phyloP scores from a whole-genome alignment of 805 yeast genomes.

The Lipomyces starkeyi region DNA sequence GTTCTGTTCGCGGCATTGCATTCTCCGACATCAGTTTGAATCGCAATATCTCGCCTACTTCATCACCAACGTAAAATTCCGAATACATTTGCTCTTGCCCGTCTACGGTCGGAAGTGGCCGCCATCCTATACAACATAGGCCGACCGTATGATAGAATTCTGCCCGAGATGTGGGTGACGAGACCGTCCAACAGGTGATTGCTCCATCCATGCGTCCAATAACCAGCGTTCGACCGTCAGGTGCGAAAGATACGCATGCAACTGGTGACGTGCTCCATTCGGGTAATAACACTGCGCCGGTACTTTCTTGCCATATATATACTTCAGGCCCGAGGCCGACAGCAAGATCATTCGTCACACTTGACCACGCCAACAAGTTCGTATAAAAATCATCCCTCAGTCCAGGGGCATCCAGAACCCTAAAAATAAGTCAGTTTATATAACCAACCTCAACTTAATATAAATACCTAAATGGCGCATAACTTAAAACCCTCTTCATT shows the following conservation, averaged over 20 bases:
- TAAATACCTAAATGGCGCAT: constrained; percentile 30
- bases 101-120: constrained; percentile 20
- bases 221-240: constrained; percentile 54
- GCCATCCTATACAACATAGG: constrained; percentile 39
- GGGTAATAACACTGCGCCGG: constrained; percentile 55
- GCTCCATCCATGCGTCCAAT: constrained; percentile 67
- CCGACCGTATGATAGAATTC: constrained; percentile 37
- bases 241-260: constrained; percentile 58
- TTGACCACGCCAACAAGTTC: constrained; percentile 76
- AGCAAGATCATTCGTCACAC: constrained; percentile 55
- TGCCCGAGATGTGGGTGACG: constrained; percentile 18
- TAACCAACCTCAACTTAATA: background rate
- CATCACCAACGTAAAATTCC: constrained; percentile 41
- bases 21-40: constrained; percentile 12
- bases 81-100: constrained; percentile 7
- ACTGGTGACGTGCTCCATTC: constrained; percentile 46
- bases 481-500: constrained; percentile 19
- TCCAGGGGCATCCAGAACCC: constrained; percentile 71
- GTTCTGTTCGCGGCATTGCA: background rate
- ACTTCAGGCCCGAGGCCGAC: constrained; percentile 69
- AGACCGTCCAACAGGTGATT: constrained; percentile 52
- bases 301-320: constrained; percentile 65
- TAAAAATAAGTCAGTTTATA: constrained; percentile 45
- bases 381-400: constrained; percentile 79
- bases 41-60: constrained; percentile 36